phyloP scores from a whole-genome alignment of 345 rosid genomes.

The Raphanus sativus region DNA sequence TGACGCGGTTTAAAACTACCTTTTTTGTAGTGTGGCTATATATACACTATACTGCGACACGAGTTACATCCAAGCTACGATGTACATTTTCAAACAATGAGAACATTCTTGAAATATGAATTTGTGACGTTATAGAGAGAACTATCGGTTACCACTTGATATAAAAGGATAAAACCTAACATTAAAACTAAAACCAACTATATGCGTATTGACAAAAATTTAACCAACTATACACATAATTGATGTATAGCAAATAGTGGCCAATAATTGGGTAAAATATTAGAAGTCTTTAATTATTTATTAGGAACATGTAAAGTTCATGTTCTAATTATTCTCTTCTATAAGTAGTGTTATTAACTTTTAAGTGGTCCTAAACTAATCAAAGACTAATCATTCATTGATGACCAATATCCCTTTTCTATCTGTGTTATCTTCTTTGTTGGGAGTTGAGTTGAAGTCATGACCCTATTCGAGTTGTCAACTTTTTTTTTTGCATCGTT shows the following conservation, averaged over 20 bases:
- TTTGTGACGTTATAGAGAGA: neutral
- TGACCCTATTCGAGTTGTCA: conserved; percentile 38
- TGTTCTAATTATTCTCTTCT: conserved; percentile 19
- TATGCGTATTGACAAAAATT: conserved; percentile 19
- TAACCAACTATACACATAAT: conserved; percentile 28
- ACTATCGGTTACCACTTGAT: conserved; percentile 4
- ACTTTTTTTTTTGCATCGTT: conserved; percentile 26
- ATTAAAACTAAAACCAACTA: conserved; percentile 24
- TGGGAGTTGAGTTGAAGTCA: conserved; percentile 36
- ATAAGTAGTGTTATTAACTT: conserved; percentile 24
- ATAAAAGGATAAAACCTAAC: conserved; percentile 18
- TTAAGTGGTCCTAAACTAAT: conserved; percentile 26
- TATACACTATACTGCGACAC: neutral
- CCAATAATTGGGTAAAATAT: conserved; percentile 33
- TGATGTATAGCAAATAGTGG: conserved; percentile 25
- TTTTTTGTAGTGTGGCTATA: no score
- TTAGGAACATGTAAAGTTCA: conserved; percentile 33
- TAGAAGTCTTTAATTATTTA: conserved; percentile 16
- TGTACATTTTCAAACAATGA: neutral
- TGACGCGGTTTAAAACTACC: no score
- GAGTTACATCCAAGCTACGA: neutral
- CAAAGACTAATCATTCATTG: conserved; percentile 24
- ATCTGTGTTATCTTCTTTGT: conserved; percentile 37
- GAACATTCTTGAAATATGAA: neutral
- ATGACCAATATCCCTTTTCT: conserved; percentile 32